Evolutionary conservation across 768 basidiomycete species (phyloP).

Genomic region (Lactifluus hygrophoroides): DNA sequence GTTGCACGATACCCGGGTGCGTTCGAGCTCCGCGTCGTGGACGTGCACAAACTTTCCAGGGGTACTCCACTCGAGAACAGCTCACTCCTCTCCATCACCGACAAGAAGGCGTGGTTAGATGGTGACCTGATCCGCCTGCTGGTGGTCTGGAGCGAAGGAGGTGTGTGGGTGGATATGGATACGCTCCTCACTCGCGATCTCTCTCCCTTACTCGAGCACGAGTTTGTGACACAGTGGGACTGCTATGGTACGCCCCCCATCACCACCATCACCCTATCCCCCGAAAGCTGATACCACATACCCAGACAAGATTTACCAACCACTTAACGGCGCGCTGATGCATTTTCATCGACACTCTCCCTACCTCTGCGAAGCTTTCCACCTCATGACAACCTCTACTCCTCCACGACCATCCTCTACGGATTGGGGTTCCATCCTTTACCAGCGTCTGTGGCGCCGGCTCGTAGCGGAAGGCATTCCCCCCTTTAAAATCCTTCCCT

Average conservation of each 20-base stretch:
- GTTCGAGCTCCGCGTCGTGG: constrained; percentile 61
- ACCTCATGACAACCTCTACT: constrained; percentile 58
- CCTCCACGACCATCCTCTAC: constrained; percentile 72
- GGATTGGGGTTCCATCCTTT: constrained; percentile 91
- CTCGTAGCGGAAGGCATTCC: constrained; percentile 62
- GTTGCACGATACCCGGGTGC: constrained; percentile 54
- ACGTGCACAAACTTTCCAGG: constrained; percentile 55
- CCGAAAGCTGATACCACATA: not conserved
- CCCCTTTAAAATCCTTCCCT: constrained; percentile 90
- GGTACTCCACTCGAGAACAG: constrained; percentile 75
- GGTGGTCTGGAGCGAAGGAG: constrained; percentile 83
- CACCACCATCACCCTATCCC: not conserved
- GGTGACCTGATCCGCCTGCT: constrained; percentile 87
- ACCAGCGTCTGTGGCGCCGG: constrained; percentile 84
- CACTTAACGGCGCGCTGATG: constrained; percentile 90
- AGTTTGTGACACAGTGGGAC: constrained; percentile 99
- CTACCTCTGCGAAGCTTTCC: constrained; percentile 95
- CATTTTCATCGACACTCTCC: constrained; percentile 86
- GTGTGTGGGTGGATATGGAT: constrained; percentile 98
- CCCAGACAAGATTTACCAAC: constrained; percentile 17
- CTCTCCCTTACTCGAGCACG: constrained; percentile 79
- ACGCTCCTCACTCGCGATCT: constrained; percentile 84
- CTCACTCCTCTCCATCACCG: constrained; percentile 47
- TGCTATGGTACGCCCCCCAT: constrained; percentile 67
- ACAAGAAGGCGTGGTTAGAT: constrained; percentile 87